Conservation (phyloP, 2,329 filamentous ascomycete genomes). For the Coniosporium tulheliwenetii region DNA sequence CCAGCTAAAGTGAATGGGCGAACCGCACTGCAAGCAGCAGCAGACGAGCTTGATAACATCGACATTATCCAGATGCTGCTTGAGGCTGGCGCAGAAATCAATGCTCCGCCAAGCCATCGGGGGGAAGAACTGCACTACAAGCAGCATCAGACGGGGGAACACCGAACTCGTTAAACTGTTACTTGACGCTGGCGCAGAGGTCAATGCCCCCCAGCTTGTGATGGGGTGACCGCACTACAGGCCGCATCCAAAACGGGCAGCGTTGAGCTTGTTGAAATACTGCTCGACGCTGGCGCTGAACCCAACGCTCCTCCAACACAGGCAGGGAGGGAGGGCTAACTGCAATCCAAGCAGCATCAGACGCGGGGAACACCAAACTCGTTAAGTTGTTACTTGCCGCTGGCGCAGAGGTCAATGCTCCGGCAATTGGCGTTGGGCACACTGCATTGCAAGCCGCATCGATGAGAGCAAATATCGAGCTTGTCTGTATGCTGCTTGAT, state of each 20-base stretch:
- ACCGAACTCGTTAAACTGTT: neutral
- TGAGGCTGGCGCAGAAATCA: neutral
- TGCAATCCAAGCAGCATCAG: neutral
- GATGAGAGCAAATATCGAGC: neutral
- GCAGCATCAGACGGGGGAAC: neutral
- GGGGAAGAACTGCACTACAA: neutral
- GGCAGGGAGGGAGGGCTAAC: too few species aligned
- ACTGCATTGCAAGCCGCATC: neutral
- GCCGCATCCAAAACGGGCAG: neutral
- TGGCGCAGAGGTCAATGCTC: neutral
- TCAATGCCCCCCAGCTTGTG: neutral
- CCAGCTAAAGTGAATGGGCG: neutral
- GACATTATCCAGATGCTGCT: neutral
- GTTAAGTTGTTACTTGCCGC: neutral
- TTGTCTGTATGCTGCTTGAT: neutral
- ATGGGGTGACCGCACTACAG: neutral
- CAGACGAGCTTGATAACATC: neutral
- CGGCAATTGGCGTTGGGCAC: neutral
- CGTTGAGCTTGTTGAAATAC: neutral
- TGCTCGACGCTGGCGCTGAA: neutral
- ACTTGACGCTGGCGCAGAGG: neutral
- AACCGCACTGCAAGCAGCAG: neutral
- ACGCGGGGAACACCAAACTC: neutral
- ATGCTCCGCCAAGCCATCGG: too few species aligned
- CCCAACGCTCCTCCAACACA: too few species aligned